Evolutionary conservation across 441 rosid species (phyloP), one percentile per base, ranked within the genome.

Genomic region (Dalechampia spathulata): DNA sequence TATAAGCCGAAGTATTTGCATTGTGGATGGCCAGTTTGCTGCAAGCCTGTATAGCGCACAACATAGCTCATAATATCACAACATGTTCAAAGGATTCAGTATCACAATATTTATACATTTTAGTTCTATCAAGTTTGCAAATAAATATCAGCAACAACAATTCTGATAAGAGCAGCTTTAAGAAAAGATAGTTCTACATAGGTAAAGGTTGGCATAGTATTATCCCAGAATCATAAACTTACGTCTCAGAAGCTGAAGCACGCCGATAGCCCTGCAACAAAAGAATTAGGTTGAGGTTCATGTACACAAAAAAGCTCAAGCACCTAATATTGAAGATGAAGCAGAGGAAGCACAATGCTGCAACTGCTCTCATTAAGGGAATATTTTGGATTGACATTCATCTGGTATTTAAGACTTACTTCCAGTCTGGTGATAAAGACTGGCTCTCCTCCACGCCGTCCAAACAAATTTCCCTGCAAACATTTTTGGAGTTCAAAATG

Each of bases 1-100:
- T 70, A 93, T 90, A 64, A 93, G 92, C 53, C 96, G 95, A 62
- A 82, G 96, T 51, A 93, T 90, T 77, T 90, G 97, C 99, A 93
- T 87, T 32, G 86, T 82, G 30, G 73, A 58, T n/a, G 99, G 99
- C 99, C 99, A 93, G 69, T 93, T 86, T 52, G 85, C 93, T 54
- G 97, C 99, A 63, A 93, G 92, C 85, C 97, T 92, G n/a, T n/a
- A n/a, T n/a, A n/a, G n/a, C n/a, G n/a, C n/a, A n/a, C n/a, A n/a
- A n/a, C n/a, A n/a, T n/a, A n/a, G n/a, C n/a, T n/a, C n/a, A n/a
- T n/a, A n/a, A n/a, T n/a, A n/a, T n/a, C n/a, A n/a, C n/a, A n/a
- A n/a, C n/a, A n/a, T n/a, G n/a, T n/a, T n/a, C n/a, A n/a, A n/a
- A n/a, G n/a, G n/a, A n/a, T n/a, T n/a, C n/a, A n/a, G n/a, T n/a